phyloP scores from a whole-genome alignment of 495 filamentous ascomycete species.

The Penicillium coprophilum region DNA sequence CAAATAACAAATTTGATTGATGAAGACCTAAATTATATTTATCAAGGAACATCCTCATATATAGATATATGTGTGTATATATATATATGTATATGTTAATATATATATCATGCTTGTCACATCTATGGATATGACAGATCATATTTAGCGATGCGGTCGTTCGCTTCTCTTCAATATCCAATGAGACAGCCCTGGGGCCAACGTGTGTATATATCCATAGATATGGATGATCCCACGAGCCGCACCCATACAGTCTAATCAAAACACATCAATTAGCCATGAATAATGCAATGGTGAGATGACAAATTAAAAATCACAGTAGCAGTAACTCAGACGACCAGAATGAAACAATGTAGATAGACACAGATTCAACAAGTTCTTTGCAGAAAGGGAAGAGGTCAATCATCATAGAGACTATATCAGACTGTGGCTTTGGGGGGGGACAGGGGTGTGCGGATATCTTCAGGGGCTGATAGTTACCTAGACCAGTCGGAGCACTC shows the following conservation, averaged over 20 bases:
- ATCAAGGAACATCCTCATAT: too few relatives aligned
- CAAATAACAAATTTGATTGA: too few relatives aligned
- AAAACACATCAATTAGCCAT: neutral
- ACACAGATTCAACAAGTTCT: constrained; percentile 18
- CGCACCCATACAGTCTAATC: neutral
- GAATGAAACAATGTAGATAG: constrained; percentile 25
- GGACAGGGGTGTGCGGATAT: neutral
- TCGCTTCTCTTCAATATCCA: too few relatives aligned
- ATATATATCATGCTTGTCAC: too few relatives aligned
- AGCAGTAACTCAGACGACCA: constrained; percentile 21
- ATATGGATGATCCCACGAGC: too few relatives aligned
- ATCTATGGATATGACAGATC: too few relatives aligned
- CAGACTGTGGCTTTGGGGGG: neutral
- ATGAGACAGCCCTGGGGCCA: too few relatives aligned
- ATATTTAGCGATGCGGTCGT: too few relatives aligned
- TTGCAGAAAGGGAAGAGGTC: constrained; percentile 27
- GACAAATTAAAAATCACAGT: neutral
- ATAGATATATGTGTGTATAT: too few relatives aligned
- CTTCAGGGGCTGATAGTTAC: neutral
- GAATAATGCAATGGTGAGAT: neutral
- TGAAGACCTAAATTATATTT: too few relatives aligned
- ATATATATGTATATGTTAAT: too few relatives aligned
- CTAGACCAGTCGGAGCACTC: constrained; percentile 15
- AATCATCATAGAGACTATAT: constrained; percentile 17
- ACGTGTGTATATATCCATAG: too few relatives aligned